phyloP scores from a whole-genome alignment of 768 basidiomycete genomes.

The Cystobasidium onofrii region DNA sequence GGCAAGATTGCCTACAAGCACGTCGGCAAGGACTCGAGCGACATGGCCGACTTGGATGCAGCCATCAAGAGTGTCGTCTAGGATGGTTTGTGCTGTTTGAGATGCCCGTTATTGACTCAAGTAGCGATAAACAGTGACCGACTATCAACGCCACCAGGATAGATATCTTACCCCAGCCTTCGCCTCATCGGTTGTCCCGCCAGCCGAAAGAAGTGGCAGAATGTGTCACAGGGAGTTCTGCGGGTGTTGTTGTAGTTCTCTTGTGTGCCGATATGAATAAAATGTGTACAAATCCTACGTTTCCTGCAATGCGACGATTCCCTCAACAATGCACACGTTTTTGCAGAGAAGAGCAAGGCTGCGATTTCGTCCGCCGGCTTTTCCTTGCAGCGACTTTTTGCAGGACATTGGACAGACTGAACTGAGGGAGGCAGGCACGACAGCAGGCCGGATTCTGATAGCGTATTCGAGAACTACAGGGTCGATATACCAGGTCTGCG shows the following conservation, averaged over 20 bases:
- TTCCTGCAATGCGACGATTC: background rate
- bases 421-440: background rate
- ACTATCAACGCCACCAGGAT: too few relatives aligned
- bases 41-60: conserved; percentile 18
- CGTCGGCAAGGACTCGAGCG: conserved; percentile 23
- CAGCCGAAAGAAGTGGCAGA: background rate
- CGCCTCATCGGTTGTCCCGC: background rate
- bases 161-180: background rate
- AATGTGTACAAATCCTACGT: background rate
- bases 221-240: background rate
- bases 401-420: background rate
- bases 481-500: background rate
- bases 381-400: background rate
- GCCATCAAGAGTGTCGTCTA: background rate
- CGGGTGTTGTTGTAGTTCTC: background rate
- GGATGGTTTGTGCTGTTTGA: background rate
- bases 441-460: background rate
- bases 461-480: background rate
- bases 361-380: background rate
- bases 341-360: background rate
- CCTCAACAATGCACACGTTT: background rate
- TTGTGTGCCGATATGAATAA: background rate
- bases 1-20: conserved; percentile 16
- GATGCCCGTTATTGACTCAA: too few relatives aligned
- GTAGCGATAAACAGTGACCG: too few relatives aligned